Conservation (phyloP, 345 rosid species). For the Eucalyptus polyanthemos region DNA sequence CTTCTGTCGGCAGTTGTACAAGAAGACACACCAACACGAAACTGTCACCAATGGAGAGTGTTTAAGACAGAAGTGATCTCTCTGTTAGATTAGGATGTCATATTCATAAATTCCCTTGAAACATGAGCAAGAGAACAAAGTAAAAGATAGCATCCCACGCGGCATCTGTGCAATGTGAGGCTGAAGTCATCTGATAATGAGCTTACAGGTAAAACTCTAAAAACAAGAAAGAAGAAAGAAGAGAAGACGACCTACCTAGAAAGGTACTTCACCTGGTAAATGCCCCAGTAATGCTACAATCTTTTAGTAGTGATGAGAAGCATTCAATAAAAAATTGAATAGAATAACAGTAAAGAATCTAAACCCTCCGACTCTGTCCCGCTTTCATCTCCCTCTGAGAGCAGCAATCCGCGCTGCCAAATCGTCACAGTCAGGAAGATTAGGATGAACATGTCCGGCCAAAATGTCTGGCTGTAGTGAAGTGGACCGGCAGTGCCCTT, state of each 20-base stretch:
- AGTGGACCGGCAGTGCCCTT: slow-evolving; percentile 10
- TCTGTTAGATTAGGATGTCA: background rate
- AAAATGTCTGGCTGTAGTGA: slow-evolving; percentile 14
- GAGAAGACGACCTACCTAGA: background rate
- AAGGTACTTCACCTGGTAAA: background rate
- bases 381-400: slow-evolving; percentile 5
- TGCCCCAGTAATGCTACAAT: background rate
- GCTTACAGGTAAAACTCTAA: background rate
- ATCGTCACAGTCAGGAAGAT: slow-evolving; percentile 44
- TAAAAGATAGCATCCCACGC: background rate
- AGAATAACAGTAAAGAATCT: background rate
- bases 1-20: background rate
- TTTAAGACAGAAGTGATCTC: background rate
- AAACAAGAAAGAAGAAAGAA: background rate
- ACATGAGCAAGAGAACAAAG: background rate
- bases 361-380: background rate
- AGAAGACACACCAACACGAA: background rate
- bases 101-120: background rate
- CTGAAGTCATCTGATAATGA: background rate
- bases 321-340: background rate
- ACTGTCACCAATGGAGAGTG: background rate
- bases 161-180: background rate
- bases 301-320: background rate
- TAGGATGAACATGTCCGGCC: slow-evolving; percentile 34
- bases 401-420: slow-evolving; percentile 34